Base-by-base conservation (phyloP, 306 rosid species). In the Bauhinia variegata region DNA sequence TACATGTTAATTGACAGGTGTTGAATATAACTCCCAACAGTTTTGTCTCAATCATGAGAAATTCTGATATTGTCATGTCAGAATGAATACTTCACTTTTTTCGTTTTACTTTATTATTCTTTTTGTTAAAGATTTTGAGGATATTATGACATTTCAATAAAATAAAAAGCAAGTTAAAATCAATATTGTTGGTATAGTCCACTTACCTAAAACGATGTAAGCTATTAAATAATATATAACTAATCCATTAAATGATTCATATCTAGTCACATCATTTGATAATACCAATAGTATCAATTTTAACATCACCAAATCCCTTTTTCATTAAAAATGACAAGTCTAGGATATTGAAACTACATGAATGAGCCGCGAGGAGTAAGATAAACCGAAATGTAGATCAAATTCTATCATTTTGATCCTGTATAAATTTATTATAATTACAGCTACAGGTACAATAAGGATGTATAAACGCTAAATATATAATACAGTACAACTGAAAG, bases 1-100 rank as follows among this genome's bases (percentile, higher is more conserved):
- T 61, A 23, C 46, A 61, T 37, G 53, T 52, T 55, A 63, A 65
- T 65, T 57, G 73, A 73, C n/a, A 60, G 59, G 52, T 70, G 77
- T 38, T 41, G 28, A 34, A 47, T 41, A 37, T 14, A 63, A 60
- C 39, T 61, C 58, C 60, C 38, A 59, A 69, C 18, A 54, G 31
- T 49, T 67, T 33, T 12, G 58, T 50, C 67, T 8, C 14, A 73
- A 47, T 58, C 69, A 15, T 62, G 50, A 63, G 16, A 13, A 8
- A 72, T 33, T 65, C 37, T 57, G 12, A 38, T 68, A 38, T 23
- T 65, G 53, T 42, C 44, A 19, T 71, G 60, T 34, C 60, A 53
- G 8, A 37, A 37, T 33, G 58, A 63, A 60, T 57, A 34, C 49
- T 37, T 49, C 15, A 33, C 34, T 3, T 23, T 11, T 31, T 16